Conservation (phyloP, 768 basidiomycete species). For the Lyophyllum decastes region DNA sequence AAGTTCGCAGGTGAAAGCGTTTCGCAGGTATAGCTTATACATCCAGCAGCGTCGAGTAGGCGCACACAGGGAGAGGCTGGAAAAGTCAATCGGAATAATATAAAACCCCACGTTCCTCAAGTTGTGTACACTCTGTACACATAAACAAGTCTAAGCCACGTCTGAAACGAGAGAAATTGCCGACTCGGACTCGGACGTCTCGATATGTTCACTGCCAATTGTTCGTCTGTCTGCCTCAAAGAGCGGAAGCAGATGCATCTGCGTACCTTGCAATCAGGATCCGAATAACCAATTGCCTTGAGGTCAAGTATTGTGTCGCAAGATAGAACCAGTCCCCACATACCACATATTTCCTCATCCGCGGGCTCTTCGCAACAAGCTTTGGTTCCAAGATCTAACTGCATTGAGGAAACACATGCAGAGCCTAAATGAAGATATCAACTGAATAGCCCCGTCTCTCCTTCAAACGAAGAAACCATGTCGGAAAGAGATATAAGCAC, state of each 20-base stretch:
- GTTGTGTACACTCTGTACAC: too few species aligned
- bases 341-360: background rate
- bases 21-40: too few species aligned
- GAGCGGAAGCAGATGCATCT: background rate
- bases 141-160: too few species aligned
- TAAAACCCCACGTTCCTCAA: too few species aligned
- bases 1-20: too few species aligned
- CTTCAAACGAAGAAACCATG: background rate
- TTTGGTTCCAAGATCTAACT: background rate
- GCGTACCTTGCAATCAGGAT: background rate
- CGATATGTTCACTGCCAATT: background rate
- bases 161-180: background rate
- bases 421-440: background rate
- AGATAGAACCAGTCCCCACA: background rate
- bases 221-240: background rate
- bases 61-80: too few species aligned
- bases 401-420: background rate
- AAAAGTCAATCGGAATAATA: too few species aligned
- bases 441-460: background rate
- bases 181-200: background rate
- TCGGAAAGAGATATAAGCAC: background rate
- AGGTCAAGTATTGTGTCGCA: background rate
- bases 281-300: background rate
- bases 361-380: background rate
- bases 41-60: too few species aligned